Evolutionary conservation across 495 filamentous ascomycete genomes (phyloP).

Genomic region (Pseudoneurospora amorphoporcata): DNA sequence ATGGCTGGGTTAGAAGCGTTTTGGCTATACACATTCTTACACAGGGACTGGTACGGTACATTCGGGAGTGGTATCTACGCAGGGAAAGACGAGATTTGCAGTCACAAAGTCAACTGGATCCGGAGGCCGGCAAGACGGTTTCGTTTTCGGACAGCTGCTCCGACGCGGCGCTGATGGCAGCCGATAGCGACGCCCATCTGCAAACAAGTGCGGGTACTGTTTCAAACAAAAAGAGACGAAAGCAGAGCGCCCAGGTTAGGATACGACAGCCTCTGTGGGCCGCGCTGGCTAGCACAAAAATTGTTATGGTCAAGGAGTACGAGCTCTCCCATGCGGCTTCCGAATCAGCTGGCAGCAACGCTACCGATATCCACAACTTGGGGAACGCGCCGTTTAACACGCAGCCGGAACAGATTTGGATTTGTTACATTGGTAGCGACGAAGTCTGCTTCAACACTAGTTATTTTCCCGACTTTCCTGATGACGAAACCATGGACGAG

Average conservation of each 20-base stretch:
- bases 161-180: conserved; percentile 34
- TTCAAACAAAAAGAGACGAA: conserved; percentile 69
- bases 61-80: conserved; percentile 49
- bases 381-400: conserved; percentile 64
- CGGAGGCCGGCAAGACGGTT: conserved; percentile 36
- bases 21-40: conserved; percentile 85
- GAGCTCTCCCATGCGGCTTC: conserved; percentile 72
- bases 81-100: conserved; percentile 40
- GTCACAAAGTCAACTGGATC: conserved; percentile 33
- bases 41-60: conserved; percentile 59
- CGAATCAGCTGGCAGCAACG: conserved; percentile 61
- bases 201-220: conserved; percentile 21
- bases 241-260: conserved; percentile 79
- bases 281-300: conserved; percentile 85
- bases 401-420: conserved; percentile 74
- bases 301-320: conserved; percentile 86
- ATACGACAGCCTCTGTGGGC: conserved; percentile 91
- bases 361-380: conserved; percentile 67
- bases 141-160: conserved; percentile 22
- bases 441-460: conserved; percentile 76
- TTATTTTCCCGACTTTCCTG: conserved; percentile 38
- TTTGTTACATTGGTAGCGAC: conserved; percentile 71
- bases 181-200: conserved; percentile 34
- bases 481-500: conserved; percentile 9
- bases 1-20: conserved; percentile 46